Evolutionary conservation across 2,329 filamentous ascomycete genomes (phyloP), one percentile per base, ranked within the genome.

Genomic region (Dothistroma pini): DNA sequence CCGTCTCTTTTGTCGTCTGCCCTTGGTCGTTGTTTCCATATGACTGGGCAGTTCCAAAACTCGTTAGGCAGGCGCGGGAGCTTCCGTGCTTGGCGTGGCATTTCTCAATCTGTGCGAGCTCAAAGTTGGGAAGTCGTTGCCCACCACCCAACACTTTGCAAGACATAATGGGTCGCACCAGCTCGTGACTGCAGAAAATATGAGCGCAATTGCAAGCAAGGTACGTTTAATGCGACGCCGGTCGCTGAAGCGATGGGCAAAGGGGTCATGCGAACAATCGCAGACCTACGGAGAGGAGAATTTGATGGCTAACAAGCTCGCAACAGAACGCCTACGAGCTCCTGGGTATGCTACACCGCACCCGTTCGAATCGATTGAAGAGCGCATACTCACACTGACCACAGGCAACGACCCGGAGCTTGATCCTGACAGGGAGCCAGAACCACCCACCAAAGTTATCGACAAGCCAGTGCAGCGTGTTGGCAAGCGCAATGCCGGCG

Each of bases 281-380:
- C 21, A 48, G 34, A 38, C 9, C 29, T 44, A 16, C 22, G 32
- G 14, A 31, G 41, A 44, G 41, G 41, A 60, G 61, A 63, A 62
- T 65, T 62, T 61, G 64, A 61, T 54, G 70, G 56, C 67, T 66
- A 54, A 66, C 62, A 59, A 54, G 22, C 29, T 57, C 41, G 58
- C 53, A 31, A 70, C 74, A 97, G 95, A 99, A 99, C 86, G 88
- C 90, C 76, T 97, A 90, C 86, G 93, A 95, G 86, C 89, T 96
- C 83, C 91, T 99, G 86, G 93, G 95, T 97, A 96, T 63, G 69
- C 56, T 50, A 21, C 19, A 62, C 50, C 52, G 61, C 57, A 54
- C 31, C 59, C 54, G 58, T 57, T 55, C 44, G 55, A 52, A 58
- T 52, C 54, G 32, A 61, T 35, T 51, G 22, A 41, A 58, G 29